phyloP scores from a whole-genome alignment of 495 filamentous ascomycete species.

The Lepraria neglecta region DNA sequence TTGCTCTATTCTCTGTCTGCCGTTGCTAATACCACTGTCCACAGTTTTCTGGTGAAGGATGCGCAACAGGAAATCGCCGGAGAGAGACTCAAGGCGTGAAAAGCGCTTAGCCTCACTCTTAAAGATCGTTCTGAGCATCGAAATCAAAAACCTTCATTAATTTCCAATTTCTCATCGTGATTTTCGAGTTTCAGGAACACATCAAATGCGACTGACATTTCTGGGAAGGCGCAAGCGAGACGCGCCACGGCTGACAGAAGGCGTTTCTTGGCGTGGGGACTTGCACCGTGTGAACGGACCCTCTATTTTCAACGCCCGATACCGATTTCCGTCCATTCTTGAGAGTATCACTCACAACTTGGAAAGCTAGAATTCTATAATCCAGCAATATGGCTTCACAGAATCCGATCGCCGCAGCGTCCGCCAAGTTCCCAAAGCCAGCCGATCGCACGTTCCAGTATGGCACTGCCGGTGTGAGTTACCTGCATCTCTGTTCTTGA shows the following conservation, averaged over 20 bases:
- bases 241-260: slow-evolving; percentile 12
- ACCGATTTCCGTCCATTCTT: slow-evolving; percentile 24
- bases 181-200: not conserved
- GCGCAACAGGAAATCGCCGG: slow-evolving; percentile 65
- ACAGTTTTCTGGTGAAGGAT: slow-evolving; percentile 72
- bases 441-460: slow-evolving; percentile 72
- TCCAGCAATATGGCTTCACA: slow-evolving; percentile 24
- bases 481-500: slow-evolving; percentile 15
- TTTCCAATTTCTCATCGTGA: not conserved
- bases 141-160: not conserved
- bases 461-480: slow-evolving; percentile 83
- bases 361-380: not conserved
- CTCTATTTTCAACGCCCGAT: slow-evolving; percentile 25
- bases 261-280: slow-evolving; percentile 8
- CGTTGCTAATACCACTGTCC: slow-evolving; percentile 18
- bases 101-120: slow-evolving; percentile 9
- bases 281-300: slow-evolving; percentile 8
- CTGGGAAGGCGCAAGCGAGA: slow-evolving; percentile 35
- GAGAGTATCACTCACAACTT: slow-evolving; percentile 18
- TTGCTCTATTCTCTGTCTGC: slow-evolving; percentile 8
- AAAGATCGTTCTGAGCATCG: not conserved
- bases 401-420: slow-evolving; percentile 49
- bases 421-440: slow-evolving; percentile 64
- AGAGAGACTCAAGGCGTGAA: slow-evolving; percentile 45
- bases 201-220: slow-evolving; percentile 24